Conservation (phyloP, 1,284 basidiomycete genomes). For the Microbotryum violaceum region DNA sequence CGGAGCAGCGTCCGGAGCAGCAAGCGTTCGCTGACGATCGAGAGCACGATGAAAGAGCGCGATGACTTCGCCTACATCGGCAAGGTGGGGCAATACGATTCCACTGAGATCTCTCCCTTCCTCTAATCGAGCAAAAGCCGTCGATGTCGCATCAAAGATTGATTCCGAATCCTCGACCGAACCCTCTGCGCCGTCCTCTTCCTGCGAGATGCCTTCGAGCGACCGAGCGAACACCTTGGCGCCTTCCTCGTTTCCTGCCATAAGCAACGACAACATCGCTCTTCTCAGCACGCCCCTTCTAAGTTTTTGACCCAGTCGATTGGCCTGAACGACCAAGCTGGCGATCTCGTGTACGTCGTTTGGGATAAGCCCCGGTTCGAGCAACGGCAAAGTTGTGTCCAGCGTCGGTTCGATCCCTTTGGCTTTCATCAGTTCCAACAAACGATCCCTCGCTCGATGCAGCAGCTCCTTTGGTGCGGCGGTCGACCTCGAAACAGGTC, state of each 20-base stretch:
- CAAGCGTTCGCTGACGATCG: background rate
- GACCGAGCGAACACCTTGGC: background rate
- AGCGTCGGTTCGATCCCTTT: constrained; percentile 1
- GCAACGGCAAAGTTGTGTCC: constrained; percentile 13
- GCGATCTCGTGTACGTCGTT: constrained; percentile 1
- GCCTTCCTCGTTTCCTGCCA: background rate
- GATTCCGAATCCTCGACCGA: background rate
- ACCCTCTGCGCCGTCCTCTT: background rate
- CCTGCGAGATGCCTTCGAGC: background rate
- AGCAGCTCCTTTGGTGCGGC: constrained; percentile 8
- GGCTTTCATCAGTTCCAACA: constrained; percentile 7
- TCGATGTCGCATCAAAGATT: too few species aligned
- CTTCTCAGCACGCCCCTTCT: constrained; percentile 2
- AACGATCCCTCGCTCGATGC: background rate
- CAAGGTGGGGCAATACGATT: too few species aligned
- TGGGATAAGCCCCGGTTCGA: constrained; percentile 13
- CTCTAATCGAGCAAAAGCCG: too few species aligned
- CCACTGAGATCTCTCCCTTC: too few species aligned
- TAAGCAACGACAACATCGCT: constrained; percentile 7
- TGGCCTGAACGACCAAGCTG: constrained; percentile 12
- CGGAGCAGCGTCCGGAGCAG: background rate
- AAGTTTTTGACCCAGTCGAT: background rate
- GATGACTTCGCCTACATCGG: background rate
- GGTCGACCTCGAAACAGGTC: background rate
- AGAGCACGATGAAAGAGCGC: background rate